Base-by-base conservation (phyloP, 352 stramenopile species). In the Phytopythium helicoides region DNA sequence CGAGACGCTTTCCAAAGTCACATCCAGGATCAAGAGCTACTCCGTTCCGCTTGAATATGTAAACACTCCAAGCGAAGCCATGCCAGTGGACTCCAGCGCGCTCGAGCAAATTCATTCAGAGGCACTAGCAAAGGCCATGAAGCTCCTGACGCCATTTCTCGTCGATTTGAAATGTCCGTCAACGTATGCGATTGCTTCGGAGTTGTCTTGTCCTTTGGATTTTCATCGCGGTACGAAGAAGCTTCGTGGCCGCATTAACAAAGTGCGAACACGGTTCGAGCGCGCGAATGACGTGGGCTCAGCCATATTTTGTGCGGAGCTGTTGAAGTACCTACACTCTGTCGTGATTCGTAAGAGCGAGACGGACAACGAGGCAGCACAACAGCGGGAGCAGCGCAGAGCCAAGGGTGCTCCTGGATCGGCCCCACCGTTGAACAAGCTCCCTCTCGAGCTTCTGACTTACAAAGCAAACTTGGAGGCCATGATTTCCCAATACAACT, bases 391-490 rank as follows among this genome's bases (percentile, higher is more conserved):
- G 54, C 62, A 71, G 23, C 48, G 37, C 21, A 21, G 38, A 31
- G 23, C 37, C 2, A 47, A 47, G 6, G 45, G 44, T 10, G 11
- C 18, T n/a, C 18, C 46, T 19, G 56, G 50, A 37, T 64, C 66
- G 35, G 56, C 64, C 4, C 39, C 60, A 10, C 68, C 71, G 22
- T 47, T 81, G 39, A 81, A 68, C 3, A 72, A 66, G 56, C 65
- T 91, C 16, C 81, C 81, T 9, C 57, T 88, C 19, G 75, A 91
- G 54, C 48, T 91, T 36, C 33, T 91, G 36, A 86, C 81, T 6
- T 91, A 91, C 66, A 87, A 89, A 56, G 86, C 68, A 54, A 91
- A 91, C 33, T 35, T 91, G 4, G 81, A 91, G 39, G 81, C 81
- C 10, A 80, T 91, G 71, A 62, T 87, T 12, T 91, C 81, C 3